Evolutionary conservation across 305 asterid genomes (phyloP), one percentile per base, ranked within the genome.

Genomic region (Plantago coronopus): DNA sequence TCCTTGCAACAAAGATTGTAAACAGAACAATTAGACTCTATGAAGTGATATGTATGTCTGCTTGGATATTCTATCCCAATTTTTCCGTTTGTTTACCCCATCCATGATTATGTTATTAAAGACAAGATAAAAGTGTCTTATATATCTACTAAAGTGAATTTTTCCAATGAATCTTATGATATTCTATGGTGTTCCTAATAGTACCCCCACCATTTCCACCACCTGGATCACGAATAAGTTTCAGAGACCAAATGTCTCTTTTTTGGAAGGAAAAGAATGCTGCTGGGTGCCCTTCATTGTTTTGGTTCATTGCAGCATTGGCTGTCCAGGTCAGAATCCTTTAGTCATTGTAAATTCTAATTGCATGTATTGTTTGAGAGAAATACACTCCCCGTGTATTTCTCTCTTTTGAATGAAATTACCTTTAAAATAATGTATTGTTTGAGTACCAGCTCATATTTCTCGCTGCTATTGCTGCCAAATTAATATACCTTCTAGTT

Each of bases 141-240:
- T 45, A 18, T 31, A n/a, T n/a, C n/a, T n/a, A 9, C 20, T 38
- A 42, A 50, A 19, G 31, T 25, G 13, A 27, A 50, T 38, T 57
- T 67, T 31, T 48, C 54, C 54, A 49, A 66, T 40, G 51, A 63
- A 45, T 55, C 78, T 73, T 69, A 60, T 73, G 45, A 57, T 56
- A 55, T 37, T 71, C 54, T 69, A 59, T 54, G 54, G 16, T 27
- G 27, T 74, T 71, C 69, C 71, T 69, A 63, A 72, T 68, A 91
- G 96, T 88, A 81, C 97, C 94, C 64, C 95, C 82, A 70, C 95
- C 91, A 64, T 84, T 88, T 63, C 95, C 95, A 65, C 94, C 89
- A 59, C 91, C 87, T 74, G 70, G 74, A 78, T 89, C 96, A 67
- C 86, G 82, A 79, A 71, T 77, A 71, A 82, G 86, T 76, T 56